Evolutionary conservation across 768 basidiomycete genomes (phyloP).

Genomic region (Amanita molliuscula): DNA sequence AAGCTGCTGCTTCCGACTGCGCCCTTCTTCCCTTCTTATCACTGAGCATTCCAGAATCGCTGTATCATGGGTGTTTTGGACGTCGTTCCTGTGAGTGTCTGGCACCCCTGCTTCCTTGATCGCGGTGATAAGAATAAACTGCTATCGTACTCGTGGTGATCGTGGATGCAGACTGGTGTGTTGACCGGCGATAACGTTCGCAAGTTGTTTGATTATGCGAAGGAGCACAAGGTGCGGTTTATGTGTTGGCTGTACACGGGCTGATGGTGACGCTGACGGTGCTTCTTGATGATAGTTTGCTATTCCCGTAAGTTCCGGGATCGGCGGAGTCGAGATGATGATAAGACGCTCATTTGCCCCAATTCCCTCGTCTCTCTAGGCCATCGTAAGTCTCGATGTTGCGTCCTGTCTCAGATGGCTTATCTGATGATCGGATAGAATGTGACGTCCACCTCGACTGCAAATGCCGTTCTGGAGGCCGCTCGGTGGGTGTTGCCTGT

Average conservation of each 20-base stretch:
- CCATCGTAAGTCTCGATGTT: conserved; percentile 51
- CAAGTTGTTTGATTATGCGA: conserved; percentile 93
- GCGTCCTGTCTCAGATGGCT: not conserved
- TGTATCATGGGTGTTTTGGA: conserved; percentile 6
- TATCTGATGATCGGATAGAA: conserved; percentile 42
- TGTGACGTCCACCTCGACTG: conserved; percentile 91
- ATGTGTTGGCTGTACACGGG: not conserved
- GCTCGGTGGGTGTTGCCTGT: conserved; percentile 50
- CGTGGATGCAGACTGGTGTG: conserved; percentile 69
- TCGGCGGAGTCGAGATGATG: not conserved
- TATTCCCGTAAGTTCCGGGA: conserved; percentile 53
- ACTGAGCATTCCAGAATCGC: not conserved
- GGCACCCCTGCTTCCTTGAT: not conserved
- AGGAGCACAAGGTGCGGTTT: conserved; percentile 62
- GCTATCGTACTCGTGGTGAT: not conserved
- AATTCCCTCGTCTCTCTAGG: conserved; percentile 29
- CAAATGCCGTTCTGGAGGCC: conserved; percentile 91
- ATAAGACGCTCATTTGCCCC: not conserved
- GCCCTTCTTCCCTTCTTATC: not conserved
- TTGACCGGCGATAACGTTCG: conserved; percentile 91
- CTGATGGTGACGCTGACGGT: not conserved
- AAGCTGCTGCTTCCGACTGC: not conserved
- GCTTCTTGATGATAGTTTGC: conserved; percentile 45
- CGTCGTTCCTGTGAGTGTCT: conserved; percentile 6
- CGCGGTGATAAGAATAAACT: not conserved